These are phyloP conservation scores for Salvia rosmarinus DNA, from an alignment of 257 asterid species.

Conservation along the genomic window DNA sequence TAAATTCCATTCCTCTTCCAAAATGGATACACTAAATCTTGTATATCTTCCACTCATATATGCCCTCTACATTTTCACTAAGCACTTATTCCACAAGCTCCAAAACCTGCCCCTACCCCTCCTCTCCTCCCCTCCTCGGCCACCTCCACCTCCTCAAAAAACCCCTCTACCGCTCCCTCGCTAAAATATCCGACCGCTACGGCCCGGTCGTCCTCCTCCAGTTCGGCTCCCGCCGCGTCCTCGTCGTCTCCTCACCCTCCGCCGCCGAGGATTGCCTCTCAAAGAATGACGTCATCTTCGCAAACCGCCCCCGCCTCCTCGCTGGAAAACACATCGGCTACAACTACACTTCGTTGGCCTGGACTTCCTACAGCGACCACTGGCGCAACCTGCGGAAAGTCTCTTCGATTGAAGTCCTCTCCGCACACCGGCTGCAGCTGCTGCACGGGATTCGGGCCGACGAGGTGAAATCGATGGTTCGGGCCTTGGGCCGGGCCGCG, in stretches of 20 bases:
- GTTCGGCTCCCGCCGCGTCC: conserved; percentile 69
- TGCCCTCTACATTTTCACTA: conserved; percentile 50
- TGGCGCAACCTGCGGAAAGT: conserved; percentile 68
- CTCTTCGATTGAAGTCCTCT: conserved; percentile 54
- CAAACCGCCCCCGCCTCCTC: conserved; percentile 60
- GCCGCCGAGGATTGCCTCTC: conserved; percentile 70
- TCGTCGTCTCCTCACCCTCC: conserved; percentile 67
- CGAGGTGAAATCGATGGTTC: conserved; percentile 54
- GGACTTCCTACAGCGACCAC: conserved; percentile 63
- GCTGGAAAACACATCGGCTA: conserved; percentile 61
- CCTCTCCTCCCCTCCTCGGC: conserved; percentile 58
- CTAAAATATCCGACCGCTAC: conserved; percentile 49
- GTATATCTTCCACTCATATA: conserved; percentile 40
- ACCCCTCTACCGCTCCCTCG: conserved; percentile 57
- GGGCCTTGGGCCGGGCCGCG: conserved; percentile 32
- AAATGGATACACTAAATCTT: conserved; percentile 33
- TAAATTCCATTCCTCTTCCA: not conserved
- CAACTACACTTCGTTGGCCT: conserved; percentile 53
- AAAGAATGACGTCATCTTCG: conserved; percentile 57
- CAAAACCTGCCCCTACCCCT: conserved; percentile 63
- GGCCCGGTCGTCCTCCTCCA: conserved; percentile 64
- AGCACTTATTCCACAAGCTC: conserved; percentile 40
- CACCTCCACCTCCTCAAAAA: conserved; percentile 63
- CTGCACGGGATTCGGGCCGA: conserved; percentile 57
- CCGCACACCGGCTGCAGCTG: conserved; percentile 56